Base-by-base conservation (phyloP, 176 grass and related monocot genomes). In the Elymus sibiricus region DNA sequence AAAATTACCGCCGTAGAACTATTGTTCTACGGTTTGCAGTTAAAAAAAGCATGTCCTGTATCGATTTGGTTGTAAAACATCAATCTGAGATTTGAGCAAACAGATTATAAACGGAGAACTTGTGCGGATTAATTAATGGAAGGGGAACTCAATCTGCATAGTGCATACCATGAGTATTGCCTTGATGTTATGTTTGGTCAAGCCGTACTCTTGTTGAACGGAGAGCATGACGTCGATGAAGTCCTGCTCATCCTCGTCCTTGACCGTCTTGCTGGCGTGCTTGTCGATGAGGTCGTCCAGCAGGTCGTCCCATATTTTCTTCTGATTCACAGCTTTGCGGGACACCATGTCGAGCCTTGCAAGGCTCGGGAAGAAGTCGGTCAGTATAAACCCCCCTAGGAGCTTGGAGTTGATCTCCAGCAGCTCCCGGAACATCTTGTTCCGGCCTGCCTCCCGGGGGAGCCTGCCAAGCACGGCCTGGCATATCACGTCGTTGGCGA, bases 31-130 rank as follows among this genome's bases (percentile, higher is more conserved):
- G n/a, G n/a, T n/a, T n/a, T n/a, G n/a, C n/a, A n/a, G n/a, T n/a
- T n/a, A n/a, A n/a, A n/a, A n/a, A n/a, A 59, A 90, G 85, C 81
- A 93, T 85, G 17, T 93, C 87, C 91, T 92, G 31, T 32, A 32
- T 9, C 19, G 5, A 21, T 58, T 58, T 7, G 38, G 38, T 39
- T 7, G 38, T 39, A 59, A 59, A 10, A 66, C 29, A 11, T 66
- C 14, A 32, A 66, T 8, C 7, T 8, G 2, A 64, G 7, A 9
- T 32, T 66, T 2, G 26, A 29, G 12, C 12, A 29, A 64, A 16
- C n/a, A n/a, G n/a, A n/a, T n/a, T n/a, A n/a, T n/a, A n/a, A n/a
- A n/a, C n/a, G n/a, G n/a, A n/a, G n/a, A n/a, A n/a, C n/a, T n/a
- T n/a, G n/a, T n/a, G n/a, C n/a, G n/a, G n/a, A n/a, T n/a, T n/a